These are phyloP conservation scores for Yueomyces sinensis DNA, from an alignment of 805 yeast genomes.

Conservation along the genomic window DNA sequence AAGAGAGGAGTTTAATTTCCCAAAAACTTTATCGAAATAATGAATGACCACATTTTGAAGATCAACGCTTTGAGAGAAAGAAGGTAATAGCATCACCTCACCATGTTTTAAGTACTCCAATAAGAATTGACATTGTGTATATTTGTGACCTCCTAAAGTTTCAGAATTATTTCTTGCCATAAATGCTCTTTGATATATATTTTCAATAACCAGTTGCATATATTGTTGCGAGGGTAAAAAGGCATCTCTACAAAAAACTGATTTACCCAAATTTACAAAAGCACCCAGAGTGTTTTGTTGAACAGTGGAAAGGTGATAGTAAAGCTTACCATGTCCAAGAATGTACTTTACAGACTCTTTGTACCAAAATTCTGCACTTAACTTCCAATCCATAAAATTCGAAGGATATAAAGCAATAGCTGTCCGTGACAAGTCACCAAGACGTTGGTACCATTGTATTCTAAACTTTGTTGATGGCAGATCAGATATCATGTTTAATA, in stretches of 20 bases:
- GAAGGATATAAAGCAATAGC: constrained; percentile 76
- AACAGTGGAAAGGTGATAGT: constrained; percentile 80
- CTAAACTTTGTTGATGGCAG: constrained; percentile 22
- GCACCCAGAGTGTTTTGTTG: constrained; percentile 63
- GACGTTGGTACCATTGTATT: constrained; percentile 60
- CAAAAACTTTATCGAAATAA: constrained; percentile 45
- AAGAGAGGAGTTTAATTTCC: constrained; percentile 12
- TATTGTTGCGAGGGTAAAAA: constrained; percentile 76
- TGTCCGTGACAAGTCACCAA: constrained; percentile 80
- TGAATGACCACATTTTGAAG: constrained; percentile 43
- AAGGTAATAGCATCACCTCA: constrained; percentile 45
- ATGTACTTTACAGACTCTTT: constrained; percentile 57
- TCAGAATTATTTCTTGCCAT: constrained; percentile 22
- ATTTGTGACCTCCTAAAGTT: not conserved
- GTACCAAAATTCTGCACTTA: constrained; percentile 77
- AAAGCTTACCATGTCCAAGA: constrained; percentile 75
- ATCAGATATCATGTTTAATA: constrained; percentile 29
- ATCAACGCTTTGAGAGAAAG: constrained; percentile 38
- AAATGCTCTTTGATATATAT: constrained; percentile 44
- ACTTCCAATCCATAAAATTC: constrained; percentile 73
- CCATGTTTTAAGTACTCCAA: constrained; percentile 33
- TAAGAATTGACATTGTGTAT: constrained; percentile 3
- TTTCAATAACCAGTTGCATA: constrained; percentile 64
- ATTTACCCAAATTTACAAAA: constrained; percentile 63
- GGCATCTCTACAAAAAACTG: constrained; percentile 69